A percentile compares a stretch with the other conserved stretches of the same genome.
phyloP scores from a whole-genome alignment of 2,329 filamentous ascomycete species.

The Xylogone sp. region DNA sequence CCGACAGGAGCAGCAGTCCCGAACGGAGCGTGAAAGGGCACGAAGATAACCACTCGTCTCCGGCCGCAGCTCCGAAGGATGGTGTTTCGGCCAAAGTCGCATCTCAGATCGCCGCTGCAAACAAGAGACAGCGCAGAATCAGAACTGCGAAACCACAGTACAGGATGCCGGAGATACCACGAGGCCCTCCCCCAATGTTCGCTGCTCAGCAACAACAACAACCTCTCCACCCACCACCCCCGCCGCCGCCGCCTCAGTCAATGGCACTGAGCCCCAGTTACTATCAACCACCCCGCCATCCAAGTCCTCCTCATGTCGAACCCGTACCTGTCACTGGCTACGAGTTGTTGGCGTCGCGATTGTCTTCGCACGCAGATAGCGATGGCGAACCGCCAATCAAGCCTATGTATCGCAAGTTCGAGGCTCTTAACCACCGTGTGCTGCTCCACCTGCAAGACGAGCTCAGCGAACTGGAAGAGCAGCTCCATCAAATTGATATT shows the following conservation, averaged over 20 bases:
- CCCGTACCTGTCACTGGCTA: slow-evolving; percentile 53
- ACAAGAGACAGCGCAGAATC: slow-evolving; percentile 23
- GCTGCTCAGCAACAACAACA: no score
- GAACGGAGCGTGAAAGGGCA: slow-evolving; percentile 34
- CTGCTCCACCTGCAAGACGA: slow-evolving; percentile 84
- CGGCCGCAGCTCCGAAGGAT: slow-evolving; percentile 10
- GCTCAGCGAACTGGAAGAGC: slow-evolving; percentile 74
- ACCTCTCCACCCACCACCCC: slow-evolving; percentile 7
- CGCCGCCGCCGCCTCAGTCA: slow-evolving; percentile 29
- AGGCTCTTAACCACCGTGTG: slow-evolving; percentile 75
- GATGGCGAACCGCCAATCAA: slow-evolving; percentile 19
- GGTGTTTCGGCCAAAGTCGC: slow-evolving; percentile 24
- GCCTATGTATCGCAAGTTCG: slow-evolving; percentile 81
- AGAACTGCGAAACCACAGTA: slow-evolving; percentile 15
- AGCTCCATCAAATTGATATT: slow-evolving; percentile 66
- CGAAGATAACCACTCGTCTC: background rate
- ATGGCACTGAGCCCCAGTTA: slow-evolving; percentile 34
- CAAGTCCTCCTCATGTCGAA: slow-evolving; percentile 30
- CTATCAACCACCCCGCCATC: slow-evolving; percentile 24
- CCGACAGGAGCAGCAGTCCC: slow-evolving; percentile 41
- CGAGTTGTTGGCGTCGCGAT: slow-evolving; percentile 54
- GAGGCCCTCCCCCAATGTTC: slow-evolving; percentile 31
- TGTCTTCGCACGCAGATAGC: slow-evolving; percentile 33
- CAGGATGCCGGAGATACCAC: slow-evolving; percentile 34
- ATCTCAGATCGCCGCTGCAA: slow-evolving; percentile 25